Conservation (phyloP, 805 yeast genomes). For the Saccharomycopsis selenospora region DNA sequence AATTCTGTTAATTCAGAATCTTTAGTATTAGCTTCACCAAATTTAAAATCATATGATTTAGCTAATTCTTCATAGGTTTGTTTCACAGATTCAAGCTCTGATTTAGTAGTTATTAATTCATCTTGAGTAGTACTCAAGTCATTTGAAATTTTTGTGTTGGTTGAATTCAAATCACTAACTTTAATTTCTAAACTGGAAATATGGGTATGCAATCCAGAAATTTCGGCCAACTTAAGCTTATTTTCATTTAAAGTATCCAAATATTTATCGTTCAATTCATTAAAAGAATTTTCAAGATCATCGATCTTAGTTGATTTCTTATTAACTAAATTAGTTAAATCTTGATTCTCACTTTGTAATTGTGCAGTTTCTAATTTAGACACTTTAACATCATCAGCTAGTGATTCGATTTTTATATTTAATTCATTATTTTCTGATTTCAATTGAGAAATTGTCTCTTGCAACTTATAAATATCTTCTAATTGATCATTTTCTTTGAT, state of each 20-base stretch:
- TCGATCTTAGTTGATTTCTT: constrained; percentile 6
- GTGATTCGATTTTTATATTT: constrained; percentile 22
- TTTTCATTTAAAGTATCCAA: constrained; percentile 14
- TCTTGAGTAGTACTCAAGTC: neutral
- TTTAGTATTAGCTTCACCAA: constrained; percentile 4
- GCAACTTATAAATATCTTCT: constrained; percentile 23
- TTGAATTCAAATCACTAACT: constrained; percentile 8
- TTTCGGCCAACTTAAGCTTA: constrained; percentile 13
- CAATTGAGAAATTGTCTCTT: constrained; percentile 21
- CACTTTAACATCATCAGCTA: constrained; percentile 20
- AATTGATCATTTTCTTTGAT: constrained; percentile 6
- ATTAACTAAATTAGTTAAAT: constrained; percentile 7
- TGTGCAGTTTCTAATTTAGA: constrained; percentile 19
- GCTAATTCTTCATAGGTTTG: constrained; percentile 9
- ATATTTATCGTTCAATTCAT: constrained; percentile 9
- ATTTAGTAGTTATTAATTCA: constrained; percentile 16
- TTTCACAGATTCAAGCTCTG: constrained; percentile 7
- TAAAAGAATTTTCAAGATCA: constrained; percentile 13
- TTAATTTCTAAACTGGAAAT: constrained; percentile 1
- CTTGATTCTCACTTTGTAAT: constrained; percentile 19
- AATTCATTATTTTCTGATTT: constrained; percentile 25
- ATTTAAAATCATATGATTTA: neutral
- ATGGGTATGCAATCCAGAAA: constrained; percentile 9
- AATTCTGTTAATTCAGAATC: constrained; percentile 8
- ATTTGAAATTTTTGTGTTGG: neutral